phyloP scores from a whole-genome alignment of 73 alveolate species.

The Paramecium biaurelia region DNA sequence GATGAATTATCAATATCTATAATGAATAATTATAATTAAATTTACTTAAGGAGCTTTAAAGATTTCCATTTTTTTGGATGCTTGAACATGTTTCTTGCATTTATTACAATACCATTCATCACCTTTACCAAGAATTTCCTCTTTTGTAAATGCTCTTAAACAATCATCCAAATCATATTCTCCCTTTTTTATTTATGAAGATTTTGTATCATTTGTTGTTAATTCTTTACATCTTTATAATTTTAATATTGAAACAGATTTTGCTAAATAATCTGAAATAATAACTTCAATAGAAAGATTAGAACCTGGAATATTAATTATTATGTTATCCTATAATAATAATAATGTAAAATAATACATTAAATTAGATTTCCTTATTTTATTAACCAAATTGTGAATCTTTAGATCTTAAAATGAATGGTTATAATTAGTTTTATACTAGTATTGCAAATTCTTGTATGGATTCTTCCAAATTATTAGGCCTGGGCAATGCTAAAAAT shows the following conservation, averaged over 20 bases:
- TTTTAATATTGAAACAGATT: not conserved
- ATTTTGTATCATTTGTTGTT: not conserved
- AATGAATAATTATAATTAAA: not conserved
- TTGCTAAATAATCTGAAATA: not conserved
- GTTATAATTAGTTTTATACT: not conserved
- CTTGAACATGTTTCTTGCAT: slow-evolving; percentile 89
- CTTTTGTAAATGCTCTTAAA: slow-evolving; percentile 80
- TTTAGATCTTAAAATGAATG: not conserved
- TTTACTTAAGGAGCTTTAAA: slow-evolving; percentile 81
- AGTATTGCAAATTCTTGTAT: not conserved
- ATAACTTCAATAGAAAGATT: not conserved
- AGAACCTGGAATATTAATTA: not conserved
- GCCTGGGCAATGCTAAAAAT: not conserved
- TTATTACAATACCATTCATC: slow-evolving; percentile 93
- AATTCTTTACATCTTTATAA: slow-evolving; percentile 6
- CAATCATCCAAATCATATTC: slow-evolving; percentile 75
- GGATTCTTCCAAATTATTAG: not conserved
- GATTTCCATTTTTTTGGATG: slow-evolving; percentile 85
- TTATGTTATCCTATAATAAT: not conserved
- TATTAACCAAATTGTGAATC: not conserved
- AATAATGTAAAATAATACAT: not conserved
- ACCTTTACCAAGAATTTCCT: slow-evolving; percentile 88
- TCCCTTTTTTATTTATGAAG: not conserved
- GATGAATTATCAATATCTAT: slow-evolving; percentile 74
- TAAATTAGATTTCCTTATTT: not conserved